These are phyloP conservation scores for Hymenoscyphus salicellus DNA, from an alignment of 2,329 filamentous ascomycete genomes.

Conservation along the genomic window DNA sequence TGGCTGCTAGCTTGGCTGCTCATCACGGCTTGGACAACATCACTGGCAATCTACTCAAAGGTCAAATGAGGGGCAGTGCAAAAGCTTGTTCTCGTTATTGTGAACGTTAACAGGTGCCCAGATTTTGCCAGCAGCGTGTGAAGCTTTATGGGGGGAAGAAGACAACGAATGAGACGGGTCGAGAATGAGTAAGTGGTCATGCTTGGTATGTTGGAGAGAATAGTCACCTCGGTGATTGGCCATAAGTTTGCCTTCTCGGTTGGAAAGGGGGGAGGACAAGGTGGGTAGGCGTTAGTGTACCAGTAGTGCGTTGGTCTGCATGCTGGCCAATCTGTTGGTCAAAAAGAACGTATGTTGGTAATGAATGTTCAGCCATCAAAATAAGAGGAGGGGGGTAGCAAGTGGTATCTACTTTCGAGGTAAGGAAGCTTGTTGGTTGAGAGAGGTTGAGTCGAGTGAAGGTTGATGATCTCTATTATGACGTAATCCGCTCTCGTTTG, in stretches of 20 bases:
- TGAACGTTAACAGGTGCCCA: conserved; percentile 3
- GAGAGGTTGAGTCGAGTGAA: background rate
- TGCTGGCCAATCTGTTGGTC: background rate
- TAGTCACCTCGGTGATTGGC: background rate
- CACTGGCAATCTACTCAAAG: conserved; percentile 4
- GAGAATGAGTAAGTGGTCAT: background rate
- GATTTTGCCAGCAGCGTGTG: background rate
- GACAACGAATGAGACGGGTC: background rate
- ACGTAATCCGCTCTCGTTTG: background rate
- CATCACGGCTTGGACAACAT: background rate
- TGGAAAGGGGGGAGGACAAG: conserved; percentile 3
- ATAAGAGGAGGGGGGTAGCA: background rate
- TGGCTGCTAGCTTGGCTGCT: background rate
- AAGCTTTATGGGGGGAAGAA: conserved; percentile 1
- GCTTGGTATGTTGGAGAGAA: background rate
- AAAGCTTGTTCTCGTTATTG: background rate
- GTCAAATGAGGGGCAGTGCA: conserved; percentile 7
- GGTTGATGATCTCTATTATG: background rate
- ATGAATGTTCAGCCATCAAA: background rate
- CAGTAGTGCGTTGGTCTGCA: background rate
- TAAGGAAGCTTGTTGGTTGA: background rate
- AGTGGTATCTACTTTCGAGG: background rate
- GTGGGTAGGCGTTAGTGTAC: background rate
- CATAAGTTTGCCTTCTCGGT: background rate
- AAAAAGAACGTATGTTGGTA: background rate